These are phyloP conservation scores for Graphilbum sp. DNA, from an alignment of 2,329 filamentous ascomycete genomes.

Conservation along the genomic window DNA sequence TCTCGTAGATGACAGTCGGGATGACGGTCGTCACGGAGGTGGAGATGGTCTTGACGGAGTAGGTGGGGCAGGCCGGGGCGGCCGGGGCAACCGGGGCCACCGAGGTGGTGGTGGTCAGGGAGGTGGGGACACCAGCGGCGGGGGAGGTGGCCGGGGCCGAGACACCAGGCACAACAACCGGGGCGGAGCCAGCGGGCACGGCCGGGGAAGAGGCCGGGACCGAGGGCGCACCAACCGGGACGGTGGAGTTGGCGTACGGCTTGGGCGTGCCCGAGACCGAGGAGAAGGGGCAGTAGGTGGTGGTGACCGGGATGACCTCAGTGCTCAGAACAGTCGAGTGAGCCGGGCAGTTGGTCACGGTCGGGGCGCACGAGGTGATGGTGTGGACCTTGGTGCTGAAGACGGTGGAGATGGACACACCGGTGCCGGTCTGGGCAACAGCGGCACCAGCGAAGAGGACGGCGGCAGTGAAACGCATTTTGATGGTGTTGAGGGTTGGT, in stretches of 20 bases:
- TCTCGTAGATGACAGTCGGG: constrained; percentile 36
- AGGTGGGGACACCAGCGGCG: constrained; percentile 10
- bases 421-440: constrained; percentile 15
- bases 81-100: constrained; percentile 6
- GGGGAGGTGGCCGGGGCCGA: no score
- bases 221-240: constrained; percentile 3
- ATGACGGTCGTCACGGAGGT: constrained; percentile 39
- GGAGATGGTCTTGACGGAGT: constrained; percentile 34
- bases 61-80: constrained; percentile 14
- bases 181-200: constrained; percentile 12
- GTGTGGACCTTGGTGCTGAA: constrained; percentile 43
- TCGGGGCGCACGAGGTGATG: constrained; percentile 41
- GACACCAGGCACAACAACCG: not conserved
- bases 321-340: constrained; percentile 26
- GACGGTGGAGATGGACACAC: constrained; percentile 27
- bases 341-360: constrained; percentile 33
- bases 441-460: constrained; percentile 31
- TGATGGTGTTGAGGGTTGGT: constrained; percentile 22
- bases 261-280: constrained; percentile 6
- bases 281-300: constrained; percentile 25
- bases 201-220: constrained; percentile 23
- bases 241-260: constrained; percentile 9
- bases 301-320: constrained; percentile 23
- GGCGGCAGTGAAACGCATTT: constrained; percentile 45
- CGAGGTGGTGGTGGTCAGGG: constrained; percentile 3